These are phyloP conservation scores for Naematelia aurantialba DNA, from an alignment of 768 basidiomycete genomes.

Conservation along the genomic window DNA sequence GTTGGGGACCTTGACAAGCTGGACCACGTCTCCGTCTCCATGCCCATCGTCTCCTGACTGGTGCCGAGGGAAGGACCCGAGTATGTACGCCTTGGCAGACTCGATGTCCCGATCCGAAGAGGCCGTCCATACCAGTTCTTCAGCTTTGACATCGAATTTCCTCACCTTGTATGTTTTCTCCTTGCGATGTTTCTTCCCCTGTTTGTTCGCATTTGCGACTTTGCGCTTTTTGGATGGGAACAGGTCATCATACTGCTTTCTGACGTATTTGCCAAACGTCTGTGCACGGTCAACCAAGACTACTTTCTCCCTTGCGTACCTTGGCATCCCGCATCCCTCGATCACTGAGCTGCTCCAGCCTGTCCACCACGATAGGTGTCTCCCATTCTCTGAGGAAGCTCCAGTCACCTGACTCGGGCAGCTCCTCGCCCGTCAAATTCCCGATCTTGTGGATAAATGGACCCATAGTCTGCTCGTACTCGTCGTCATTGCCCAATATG, in stretches of 20 bases:
- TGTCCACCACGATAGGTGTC: constrained; percentile 48
- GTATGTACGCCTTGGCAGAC: constrained; percentile 49
- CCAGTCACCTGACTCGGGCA: constrained; percentile 35
- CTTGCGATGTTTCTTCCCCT: constrained; percentile 19
- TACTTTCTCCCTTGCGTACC: constrained; percentile 19
- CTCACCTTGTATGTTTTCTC: constrained; percentile 35
- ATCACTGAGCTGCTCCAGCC: constrained; percentile 47
- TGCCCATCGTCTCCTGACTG: constrained; percentile 50
- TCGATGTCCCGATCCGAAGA: constrained; percentile 49
- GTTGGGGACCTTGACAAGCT: constrained; percentile 51
- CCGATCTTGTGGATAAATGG: constrained; percentile 50
- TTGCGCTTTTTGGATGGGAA: constrained; percentile 33
- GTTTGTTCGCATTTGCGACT: constrained; percentile 13
- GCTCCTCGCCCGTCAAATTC: constrained; percentile 16
- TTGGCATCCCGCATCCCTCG: constrained; percentile 49
- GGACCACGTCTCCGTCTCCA: constrained; percentile 49
- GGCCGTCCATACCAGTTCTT: constrained; percentile 49
- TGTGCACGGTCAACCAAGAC: constrained; percentile 5
- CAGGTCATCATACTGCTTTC: constrained; percentile 37
- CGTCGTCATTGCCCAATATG: constrained; percentile 52
- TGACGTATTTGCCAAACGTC: constrained; percentile 41
- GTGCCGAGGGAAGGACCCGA: constrained; percentile 50
- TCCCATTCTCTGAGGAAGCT: constrained; percentile 48
- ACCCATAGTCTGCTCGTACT: constrained; percentile 49
- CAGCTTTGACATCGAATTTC: constrained; percentile 1